Evolutionary conservation across 2,329 filamentous ascomycete genomes (phyloP).

Genomic region (Periconia macrospinosa): DNA sequence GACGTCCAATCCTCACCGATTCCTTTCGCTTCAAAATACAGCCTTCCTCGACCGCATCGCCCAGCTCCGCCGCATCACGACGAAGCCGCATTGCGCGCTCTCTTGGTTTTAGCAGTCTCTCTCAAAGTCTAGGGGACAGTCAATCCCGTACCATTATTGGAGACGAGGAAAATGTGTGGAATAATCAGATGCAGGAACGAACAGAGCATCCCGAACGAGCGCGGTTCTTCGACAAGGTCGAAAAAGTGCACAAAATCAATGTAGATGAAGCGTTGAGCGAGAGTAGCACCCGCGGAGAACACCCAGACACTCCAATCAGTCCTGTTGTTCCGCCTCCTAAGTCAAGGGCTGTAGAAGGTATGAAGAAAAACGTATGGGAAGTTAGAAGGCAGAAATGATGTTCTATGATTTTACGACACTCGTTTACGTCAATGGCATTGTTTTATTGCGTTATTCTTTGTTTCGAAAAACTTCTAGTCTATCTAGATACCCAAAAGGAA

Average conservation of each 20-base stretch:
- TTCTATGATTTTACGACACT: not conserved
- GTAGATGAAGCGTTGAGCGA: slow-evolving; percentile 8
- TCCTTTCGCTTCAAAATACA: slow-evolving; percentile 20
- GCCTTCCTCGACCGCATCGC: slow-evolving; percentile 20
- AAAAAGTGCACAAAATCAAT: slow-evolving; percentile 13
- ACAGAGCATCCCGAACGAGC: slow-evolving; percentile 9
- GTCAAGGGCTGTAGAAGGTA: slow-evolving; percentile 16
- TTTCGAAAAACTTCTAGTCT: not conserved
- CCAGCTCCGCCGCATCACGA: slow-evolving; percentile 20
- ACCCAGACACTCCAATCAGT: not conserved
- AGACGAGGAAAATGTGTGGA: slow-evolving; percentile 8
- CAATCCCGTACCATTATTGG: slow-evolving; percentile 19
- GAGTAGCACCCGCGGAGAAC: not conserved
- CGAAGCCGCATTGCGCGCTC: slow-evolving; percentile 23
- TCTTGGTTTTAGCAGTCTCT: slow-evolving; percentile 26
- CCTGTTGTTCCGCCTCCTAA: not conserved
- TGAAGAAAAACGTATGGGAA: slow-evolving; percentile 36
- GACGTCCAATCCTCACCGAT: slow-evolving; percentile 13
- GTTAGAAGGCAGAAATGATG: slow-evolving; percentile 23
- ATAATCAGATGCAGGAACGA: slow-evolving; percentile 2
- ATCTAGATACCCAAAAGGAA: not conserved
- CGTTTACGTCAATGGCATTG: not conserved
- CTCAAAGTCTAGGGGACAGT: slow-evolving; percentile 27
- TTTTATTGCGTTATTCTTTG: not conserved
- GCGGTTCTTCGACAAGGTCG: slow-evolving; percentile 25